phyloP scores from a whole-genome alignment of 768 basidiomycete genomes.

The Russula sp. region DNA sequence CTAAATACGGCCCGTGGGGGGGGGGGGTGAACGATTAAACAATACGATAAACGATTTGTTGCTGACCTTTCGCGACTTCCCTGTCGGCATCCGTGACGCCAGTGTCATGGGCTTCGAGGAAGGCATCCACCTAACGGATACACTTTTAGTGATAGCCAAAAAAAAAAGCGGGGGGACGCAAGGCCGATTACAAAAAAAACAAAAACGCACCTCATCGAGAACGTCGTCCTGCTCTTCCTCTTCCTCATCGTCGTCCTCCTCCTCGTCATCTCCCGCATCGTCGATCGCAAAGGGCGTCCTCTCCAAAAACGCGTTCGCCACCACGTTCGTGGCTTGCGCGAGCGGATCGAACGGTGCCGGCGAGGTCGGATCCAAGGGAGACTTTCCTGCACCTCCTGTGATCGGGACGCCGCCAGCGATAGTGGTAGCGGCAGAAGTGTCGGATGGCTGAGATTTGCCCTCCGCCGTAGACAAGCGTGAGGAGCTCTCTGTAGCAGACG shows the following conservation, averaged over 20 bases:
- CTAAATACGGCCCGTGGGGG: background rate
- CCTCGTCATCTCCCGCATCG: constrained; percentile 80
- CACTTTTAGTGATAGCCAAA: background rate
- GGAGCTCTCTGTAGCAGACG: constrained; percentile 21
- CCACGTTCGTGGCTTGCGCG: constrained; percentile 69
- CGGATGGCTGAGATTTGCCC: too few species aligned
- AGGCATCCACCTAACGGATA: constrained; percentile 68
- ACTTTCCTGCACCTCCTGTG: constrained; percentile 26
- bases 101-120: constrained; percentile 89
- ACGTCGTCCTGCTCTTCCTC: constrained; percentile 65
- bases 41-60: background rate
- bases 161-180: background rate
- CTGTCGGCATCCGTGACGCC: constrained; percentile 76
- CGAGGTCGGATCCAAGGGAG: constrained; percentile 23
- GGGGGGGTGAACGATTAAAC: constrained; percentile 1
- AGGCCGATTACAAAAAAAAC: too few species aligned
- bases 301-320: constrained; percentile 66
- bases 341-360: constrained; percentile 43
- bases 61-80: constrained; percentile 65
- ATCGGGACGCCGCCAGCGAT: background rate
- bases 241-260: constrained; percentile 50
- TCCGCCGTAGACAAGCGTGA: constrained; percentile 26
- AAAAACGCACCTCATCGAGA: constrained; percentile 70
- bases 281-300: constrained; percentile 96
- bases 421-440: background rate